phyloP scores from a whole-genome alignment of 805 yeast genomes.

The Peterozyma toletana region DNA sequence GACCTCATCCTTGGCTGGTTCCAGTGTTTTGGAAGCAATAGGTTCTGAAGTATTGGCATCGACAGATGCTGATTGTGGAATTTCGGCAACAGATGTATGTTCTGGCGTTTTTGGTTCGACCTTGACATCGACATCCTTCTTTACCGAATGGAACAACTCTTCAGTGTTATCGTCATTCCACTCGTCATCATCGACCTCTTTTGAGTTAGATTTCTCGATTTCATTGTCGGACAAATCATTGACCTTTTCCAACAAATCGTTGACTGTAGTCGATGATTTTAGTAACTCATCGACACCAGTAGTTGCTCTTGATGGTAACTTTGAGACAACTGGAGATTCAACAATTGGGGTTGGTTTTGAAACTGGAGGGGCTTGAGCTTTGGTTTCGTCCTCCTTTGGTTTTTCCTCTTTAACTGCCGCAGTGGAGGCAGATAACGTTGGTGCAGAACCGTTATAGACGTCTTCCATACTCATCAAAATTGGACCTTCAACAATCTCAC shows the following conservation, averaged over 20 bases:
- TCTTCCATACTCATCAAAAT: conserved; percentile 68
- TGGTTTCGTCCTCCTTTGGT: conserved; percentile 14
- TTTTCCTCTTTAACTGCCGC: conserved; percentile 18
- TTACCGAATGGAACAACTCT: conserved; percentile 1
- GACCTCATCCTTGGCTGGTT: conserved; percentile 11
- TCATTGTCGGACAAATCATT: conserved; percentile 31
- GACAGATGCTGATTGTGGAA: conserved; percentile 5
- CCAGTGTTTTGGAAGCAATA: conserved; percentile 5
- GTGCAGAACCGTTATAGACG: conserved; percentile 69
- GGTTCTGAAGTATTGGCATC: conserved; percentile 7
- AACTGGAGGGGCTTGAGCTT: conserved; percentile 13
- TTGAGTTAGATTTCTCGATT: conserved; percentile 19
- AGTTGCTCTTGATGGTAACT: conserved; percentile 6
- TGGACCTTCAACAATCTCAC: conserved; percentile 81
- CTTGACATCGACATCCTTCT: not conserved
- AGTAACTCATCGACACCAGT: conserved; percentile 40
- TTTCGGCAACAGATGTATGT: not conserved
- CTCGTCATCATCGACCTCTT: conserved; percentile 15
- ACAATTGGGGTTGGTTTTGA: conserved; percentile 5
- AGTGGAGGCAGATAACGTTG: conserved; percentile 36
- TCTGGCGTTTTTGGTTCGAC: conserved; percentile 4
- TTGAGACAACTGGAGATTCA: conserved; percentile 1
- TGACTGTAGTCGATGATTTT: conserved; percentile 37
- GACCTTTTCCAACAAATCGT: conserved; percentile 38
- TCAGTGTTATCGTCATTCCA: conserved; percentile 16